Conservation (phyloP, 345 rosid species). For the Dimocarpus longan region DNA sequence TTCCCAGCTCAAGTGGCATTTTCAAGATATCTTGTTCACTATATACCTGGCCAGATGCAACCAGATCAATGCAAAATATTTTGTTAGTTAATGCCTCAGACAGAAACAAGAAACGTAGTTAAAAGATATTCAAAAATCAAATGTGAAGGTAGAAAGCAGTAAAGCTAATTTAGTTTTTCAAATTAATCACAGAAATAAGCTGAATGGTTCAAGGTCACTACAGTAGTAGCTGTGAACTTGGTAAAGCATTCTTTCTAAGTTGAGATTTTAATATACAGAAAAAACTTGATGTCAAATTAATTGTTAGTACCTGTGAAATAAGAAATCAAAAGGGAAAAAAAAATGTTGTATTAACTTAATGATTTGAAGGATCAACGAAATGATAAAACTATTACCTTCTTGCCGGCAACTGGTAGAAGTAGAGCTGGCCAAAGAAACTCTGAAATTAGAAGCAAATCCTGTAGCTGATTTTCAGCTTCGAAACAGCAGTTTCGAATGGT, state of each 20-base stretch:
- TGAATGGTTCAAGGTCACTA: not conserved
- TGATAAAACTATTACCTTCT: slow-evolving; percentile 46
- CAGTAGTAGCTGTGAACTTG: not conserved
- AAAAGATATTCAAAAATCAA: not conserved
- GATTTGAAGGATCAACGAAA: slow-evolving; percentile 2
- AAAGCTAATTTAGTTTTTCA: not conserved
- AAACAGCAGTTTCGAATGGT: slow-evolving; percentile 88
- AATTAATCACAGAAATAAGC: not conserved
- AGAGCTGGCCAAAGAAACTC: slow-evolving; percentile 96
- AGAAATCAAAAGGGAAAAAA: not conserved
- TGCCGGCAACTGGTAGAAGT: slow-evolving; percentile 93
- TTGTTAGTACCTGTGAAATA: not conserved
- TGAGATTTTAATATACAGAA: not conserved
- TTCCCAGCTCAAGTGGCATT: slow-evolving; percentile 89
- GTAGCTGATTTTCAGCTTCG: slow-evolving; percentile 87
- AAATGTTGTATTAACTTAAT: not conserved
- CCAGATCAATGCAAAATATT: slow-evolving; percentile 8
- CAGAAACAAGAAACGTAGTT: not conserved
- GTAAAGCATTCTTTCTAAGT: not conserved
- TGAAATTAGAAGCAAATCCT: slow-evolving; percentile 74
- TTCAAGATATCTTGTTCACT: slow-evolving; percentile 63
- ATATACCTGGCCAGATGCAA: slow-evolving; percentile 48
- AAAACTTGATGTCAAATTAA: not conserved
- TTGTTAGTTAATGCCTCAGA: not conserved
- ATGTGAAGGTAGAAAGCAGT: not conserved